Evolutionary conservation across 768 basidiomycete species (phyloP).

Genomic region (Hirschioporus abietinus): DNA sequence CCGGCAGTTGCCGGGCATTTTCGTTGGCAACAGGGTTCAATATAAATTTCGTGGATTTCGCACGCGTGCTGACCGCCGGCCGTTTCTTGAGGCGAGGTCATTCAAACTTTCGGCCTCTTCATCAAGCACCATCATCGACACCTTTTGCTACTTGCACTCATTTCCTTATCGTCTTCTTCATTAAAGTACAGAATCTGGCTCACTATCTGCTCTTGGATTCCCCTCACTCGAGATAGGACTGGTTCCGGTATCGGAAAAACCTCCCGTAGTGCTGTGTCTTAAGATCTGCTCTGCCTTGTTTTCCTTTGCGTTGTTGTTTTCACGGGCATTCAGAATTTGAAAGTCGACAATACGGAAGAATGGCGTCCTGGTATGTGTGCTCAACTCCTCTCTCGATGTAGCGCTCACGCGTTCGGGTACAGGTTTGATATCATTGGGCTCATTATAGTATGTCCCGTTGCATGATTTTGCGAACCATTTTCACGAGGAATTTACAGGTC

Average conservation of each 20-base stretch:
- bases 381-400: neutral
- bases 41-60: no score
- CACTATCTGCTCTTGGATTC: neutral
- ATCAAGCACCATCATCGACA: neutral
- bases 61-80: neutral
- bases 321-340: neutral
- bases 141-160: neutral
- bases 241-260: neutral
- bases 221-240: neutral
- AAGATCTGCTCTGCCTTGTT: no score
- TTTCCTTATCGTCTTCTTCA: neutral
- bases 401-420: neutral
- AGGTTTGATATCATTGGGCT: conserved; percentile 43
- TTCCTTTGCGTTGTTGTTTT: neutral
- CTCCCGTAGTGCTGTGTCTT: neutral
- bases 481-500: conserved; percentile 31
- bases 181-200: neutral
- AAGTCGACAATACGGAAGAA: neutral
- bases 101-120: neutral
- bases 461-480: conserved; percentile 2
- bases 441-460: conserved; percentile 27
- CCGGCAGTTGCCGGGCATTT: no score
- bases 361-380: neutral
- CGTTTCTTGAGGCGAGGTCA: neutral
- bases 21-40: no score